Conservation (phyloP, 805 yeast species). For the Citeromyces matritensis region DNA sequence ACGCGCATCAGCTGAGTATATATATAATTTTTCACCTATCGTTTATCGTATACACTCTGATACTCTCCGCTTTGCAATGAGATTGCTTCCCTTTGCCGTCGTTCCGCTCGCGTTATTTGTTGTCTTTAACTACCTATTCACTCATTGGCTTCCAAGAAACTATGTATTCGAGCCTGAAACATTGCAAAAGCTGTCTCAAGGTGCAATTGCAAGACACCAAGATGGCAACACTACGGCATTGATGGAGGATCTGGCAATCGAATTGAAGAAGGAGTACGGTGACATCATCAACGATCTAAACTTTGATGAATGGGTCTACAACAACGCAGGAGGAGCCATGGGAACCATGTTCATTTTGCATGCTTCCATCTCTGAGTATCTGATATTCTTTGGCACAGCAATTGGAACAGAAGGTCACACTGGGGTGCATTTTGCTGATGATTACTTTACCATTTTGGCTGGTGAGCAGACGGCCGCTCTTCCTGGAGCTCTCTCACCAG, state of each 20-base stretch:
- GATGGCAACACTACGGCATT: constrained; percentile 48
- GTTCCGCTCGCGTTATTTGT: constrained; percentile 7
- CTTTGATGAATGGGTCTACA: constrained; percentile 84
- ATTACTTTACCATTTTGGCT: constrained; percentile 78
- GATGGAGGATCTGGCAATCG: constrained; percentile 44
- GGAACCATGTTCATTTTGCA: constrained; percentile 90
- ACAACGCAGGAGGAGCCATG: constrained; percentile 99
- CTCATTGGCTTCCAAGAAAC: constrained; percentile 53
- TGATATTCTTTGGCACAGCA: constrained; percentile 88
- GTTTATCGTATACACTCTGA: constrained; percentile 1
- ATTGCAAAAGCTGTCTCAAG: constrained; percentile 42
- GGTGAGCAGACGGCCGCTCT: constrained; percentile 69
- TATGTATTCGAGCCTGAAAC: constrained; percentile 58
- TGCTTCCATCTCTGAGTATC: constrained; percentile 85
- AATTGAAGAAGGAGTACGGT: constrained; percentile 53
- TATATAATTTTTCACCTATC: too few species aligned
- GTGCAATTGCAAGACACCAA: constrained; percentile 35
- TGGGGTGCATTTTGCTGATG: constrained; percentile 95
- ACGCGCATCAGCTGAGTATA: too few species aligned
- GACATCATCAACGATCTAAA: constrained; percentile 56
- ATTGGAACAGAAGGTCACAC: constrained; percentile 94
- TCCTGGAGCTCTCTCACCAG: constrained; percentile 48
- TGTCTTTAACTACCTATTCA: constrained; percentile 24
- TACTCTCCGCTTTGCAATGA: constrained; percentile 4
- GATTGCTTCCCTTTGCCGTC: constrained; percentile 11